Evolutionary conservation across 495 filamentous ascomycete genomes (phyloP), one percentile per base, ranked within the genome.

Genomic region (Cenococcum geophilum): DNA sequence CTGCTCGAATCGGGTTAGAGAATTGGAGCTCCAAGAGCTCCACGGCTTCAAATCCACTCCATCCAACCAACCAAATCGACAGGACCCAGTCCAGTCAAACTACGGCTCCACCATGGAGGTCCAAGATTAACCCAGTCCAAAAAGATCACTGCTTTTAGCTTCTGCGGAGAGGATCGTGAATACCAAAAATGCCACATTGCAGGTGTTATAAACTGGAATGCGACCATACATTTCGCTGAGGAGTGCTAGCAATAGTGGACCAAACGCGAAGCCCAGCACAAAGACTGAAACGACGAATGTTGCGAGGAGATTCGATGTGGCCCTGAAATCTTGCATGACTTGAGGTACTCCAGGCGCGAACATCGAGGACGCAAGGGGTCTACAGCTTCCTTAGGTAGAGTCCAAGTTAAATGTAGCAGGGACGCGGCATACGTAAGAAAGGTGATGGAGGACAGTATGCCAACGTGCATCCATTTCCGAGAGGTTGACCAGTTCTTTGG

Each of bases 221-320:
- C 86, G 76, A 11, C 86, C 86, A 65, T 85, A 84, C 40, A 86
- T 72, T 63, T 89, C 86, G 47, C 79, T 83, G 4, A 88, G 54
- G 0, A 86, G 86, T 1, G 84, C 83, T 3, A 88, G 71, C 40
- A 86, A 50, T 2, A 86, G 69, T 0, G 84, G 75, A 16, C 84
- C 84, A 52, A 83, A 78, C 40, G 77, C 78, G 59, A 81, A 84
- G n/a, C 82, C 82, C 0, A 83, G 66, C n/a, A 82, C 63, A 60
- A 79, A 70, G 4, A 77, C 60, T 9, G 69, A 72, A 4, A 76
- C 73, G 50, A 76, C 71, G 57, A 74, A 71, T 0, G 69, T 66
- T n/a, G 71, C 71, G 6, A 74, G 61, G 16, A 58, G 21, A 9
- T 67, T 36, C 51, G 58, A 70, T 54, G 54, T 58, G 14, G 56